phyloP scores from a whole-genome alignment of 2,329 filamentous ascomycete genomes.

The Aspergillus tubingensis region DNA sequence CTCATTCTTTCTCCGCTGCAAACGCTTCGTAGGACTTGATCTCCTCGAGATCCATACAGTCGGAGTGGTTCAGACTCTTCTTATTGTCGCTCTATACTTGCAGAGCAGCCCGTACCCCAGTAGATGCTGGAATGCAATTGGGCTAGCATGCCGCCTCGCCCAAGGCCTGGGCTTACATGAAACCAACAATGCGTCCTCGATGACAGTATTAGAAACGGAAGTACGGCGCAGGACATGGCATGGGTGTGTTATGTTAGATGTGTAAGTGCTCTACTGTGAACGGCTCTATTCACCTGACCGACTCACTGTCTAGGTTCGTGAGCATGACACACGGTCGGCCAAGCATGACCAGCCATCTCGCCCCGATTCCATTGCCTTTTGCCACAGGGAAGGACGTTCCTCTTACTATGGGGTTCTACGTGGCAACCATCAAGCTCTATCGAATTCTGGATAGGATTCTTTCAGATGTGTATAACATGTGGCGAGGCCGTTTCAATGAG shows the following conservation, averaged over 20 bases:
- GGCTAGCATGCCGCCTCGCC: conserved; percentile 46
- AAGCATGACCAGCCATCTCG: conserved; percentile 36
- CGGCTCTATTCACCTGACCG: too few species aligned
- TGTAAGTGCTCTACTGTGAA: conserved; percentile 25
- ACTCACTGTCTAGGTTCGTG: conserved; percentile 28
- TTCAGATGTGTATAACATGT: conserved; percentile 36
- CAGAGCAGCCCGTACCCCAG: conserved; percentile 46
- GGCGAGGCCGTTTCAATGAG: conserved; percentile 23
- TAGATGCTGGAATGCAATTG: conserved; percentile 48
- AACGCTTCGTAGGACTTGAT: conserved; percentile 40
- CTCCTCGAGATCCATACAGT: conserved; percentile 42
- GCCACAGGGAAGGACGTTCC: conserved; percentile 14
- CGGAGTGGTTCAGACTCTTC: conserved; percentile 44
- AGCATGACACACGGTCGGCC: conserved; percentile 44
- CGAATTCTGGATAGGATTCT: conserved; percentile 38
- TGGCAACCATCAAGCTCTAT: conserved; percentile 30
- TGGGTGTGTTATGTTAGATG: conserved; percentile 43
- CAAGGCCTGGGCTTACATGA: conserved; percentile 47
- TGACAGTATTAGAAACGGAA: conserved; percentile 38
- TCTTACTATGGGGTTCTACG: conserved; percentile 31
- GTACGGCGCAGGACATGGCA: conserved; percentile 44
- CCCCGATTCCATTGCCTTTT: conserved; percentile 25
- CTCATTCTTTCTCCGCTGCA: conserved; percentile 39
- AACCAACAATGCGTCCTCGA: conserved; percentile 18
- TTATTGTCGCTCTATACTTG: conserved; percentile 43